phyloP scores from a whole-genome alignment of 352 stramenopile genomes.

The Globisporangium nagaii region DNA sequence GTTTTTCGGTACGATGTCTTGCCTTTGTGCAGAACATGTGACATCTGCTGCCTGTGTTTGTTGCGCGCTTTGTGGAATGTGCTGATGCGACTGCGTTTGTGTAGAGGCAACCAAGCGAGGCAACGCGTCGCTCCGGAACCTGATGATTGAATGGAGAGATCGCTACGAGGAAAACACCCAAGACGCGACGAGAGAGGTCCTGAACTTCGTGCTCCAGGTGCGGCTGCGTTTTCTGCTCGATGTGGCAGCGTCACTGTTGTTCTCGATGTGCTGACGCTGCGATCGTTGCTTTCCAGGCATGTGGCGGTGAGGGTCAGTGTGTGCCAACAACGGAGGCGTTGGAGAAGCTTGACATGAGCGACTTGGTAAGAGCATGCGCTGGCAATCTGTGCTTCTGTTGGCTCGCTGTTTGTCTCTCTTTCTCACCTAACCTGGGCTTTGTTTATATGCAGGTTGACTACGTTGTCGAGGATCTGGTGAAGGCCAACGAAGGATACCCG shows the following conservation, averaged over 20 bases:
- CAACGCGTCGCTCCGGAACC: constrained; percentile 39
- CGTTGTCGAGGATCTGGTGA: constrained; percentile 61
- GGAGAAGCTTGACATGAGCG: constrained; percentile 66
- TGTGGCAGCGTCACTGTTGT: not conserved
- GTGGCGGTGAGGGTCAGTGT: constrained; percentile 43
- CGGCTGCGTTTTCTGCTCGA: not conserved
- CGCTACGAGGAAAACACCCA: constrained; percentile 61
- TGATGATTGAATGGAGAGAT: constrained; percentile 64
- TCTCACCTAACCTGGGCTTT: no score
- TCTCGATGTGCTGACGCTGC: not conserved
- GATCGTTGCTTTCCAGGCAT: constrained; percentile 23
- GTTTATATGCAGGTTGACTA: constrained; percentile 23
- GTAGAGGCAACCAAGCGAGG: constrained; percentile 54
- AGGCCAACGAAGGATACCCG: constrained; percentile 55
- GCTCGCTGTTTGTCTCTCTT: not conserved
- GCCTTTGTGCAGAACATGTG: no score
- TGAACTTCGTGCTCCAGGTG: constrained; percentile 73
- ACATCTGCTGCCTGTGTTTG: not conserved
- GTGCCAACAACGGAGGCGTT: constrained; percentile 47
- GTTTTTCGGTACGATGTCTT: constrained; percentile 1
- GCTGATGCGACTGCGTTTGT: not conserved
- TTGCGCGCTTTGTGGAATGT: not conserved
- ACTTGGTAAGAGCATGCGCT: constrained; percentile 41
- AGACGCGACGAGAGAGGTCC: constrained; percentile 51
- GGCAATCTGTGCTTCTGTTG: not conserved